Evolutionary conservation across 805 yeast species (phyloP), one percentile per base, ranked within the genome.

Genomic region (Cyberlindnera bimundalis): DNA sequence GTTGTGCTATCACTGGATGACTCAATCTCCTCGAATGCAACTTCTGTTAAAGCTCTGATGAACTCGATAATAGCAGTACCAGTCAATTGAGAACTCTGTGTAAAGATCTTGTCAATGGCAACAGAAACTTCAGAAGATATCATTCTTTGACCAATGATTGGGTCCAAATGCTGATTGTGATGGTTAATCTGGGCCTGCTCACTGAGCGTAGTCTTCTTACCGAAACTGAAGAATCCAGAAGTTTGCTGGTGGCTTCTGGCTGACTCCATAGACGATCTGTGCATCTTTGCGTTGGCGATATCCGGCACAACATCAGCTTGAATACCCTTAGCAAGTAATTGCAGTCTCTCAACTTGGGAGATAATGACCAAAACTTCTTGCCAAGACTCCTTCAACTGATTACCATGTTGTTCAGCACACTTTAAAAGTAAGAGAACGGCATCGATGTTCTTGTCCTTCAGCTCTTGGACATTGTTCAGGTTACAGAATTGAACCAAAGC

Each of bases 311-410:
- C 72, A 24, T 79, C 83, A 19, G 91, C 87, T 45, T 86, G 87
- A 39, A 87, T 76, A 39, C 97, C 98, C 51, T 85, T 81, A 0
- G 96, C 85, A 37, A 90, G 79, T 37, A 93, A 68, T 61, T 89
- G 96, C 42, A 89, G 68, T 58, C 98, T 74, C 61, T 95, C 99
- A 35, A 93, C 76, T 63, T 91, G 97, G 2, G 97, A 88, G 37
- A 90, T 79, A 2, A 89, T 79, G 2, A 83, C 73, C 50, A 93
- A 70, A 19, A 93, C 73, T 51, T 84, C 91, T 46, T 74, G 78
- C 99, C 99, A 93, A 1, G 96, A 81, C 5, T 71, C 70, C 37
- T 74, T 74, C 50, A 93, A 67, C 43, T 68, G 67, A 45, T 86
- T 75, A n/a, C 96, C 96, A 53, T 88, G 95, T 9, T 75, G 60